phyloP scores from a whole-genome alignment of 495 filamentous ascomycete genomes.

The Podospora australis region DNA sequence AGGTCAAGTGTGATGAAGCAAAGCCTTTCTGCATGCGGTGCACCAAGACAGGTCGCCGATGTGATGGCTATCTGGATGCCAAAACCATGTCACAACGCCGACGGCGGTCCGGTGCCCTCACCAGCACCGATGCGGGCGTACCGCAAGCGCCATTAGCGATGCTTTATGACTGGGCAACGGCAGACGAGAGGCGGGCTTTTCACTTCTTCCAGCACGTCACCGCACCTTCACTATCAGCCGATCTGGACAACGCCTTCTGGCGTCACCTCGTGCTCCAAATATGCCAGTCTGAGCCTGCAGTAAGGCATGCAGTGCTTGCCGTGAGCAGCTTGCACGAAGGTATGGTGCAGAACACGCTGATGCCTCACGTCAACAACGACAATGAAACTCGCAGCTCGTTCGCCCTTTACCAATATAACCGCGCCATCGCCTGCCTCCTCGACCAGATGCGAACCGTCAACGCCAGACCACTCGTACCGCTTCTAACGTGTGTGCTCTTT shows the following conservation, averaged over 20 bases:
- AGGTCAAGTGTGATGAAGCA: constrained; percentile 41
- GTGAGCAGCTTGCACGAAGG: constrained; percentile 50
- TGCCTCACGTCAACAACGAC: constrained; percentile 23
- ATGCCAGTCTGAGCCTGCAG: constrained; percentile 49
- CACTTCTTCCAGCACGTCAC: constrained; percentile 47
- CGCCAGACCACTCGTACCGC: constrained; percentile 38
- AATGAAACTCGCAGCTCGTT: constrained; percentile 27
- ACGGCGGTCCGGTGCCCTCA: constrained; percentile 16
- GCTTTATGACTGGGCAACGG: constrained; percentile 26
- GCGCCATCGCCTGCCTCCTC: constrained; percentile 42
- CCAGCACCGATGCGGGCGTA: constrained; percentile 1
- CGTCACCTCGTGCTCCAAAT: constrained; percentile 49
- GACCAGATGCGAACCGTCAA: constrained; percentile 33
- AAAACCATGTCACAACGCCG: constrained; percentile 24
- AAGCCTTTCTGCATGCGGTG: constrained; percentile 39
- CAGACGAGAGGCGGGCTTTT: constrained; percentile 38
- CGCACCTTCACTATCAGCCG: constrained; percentile 42
- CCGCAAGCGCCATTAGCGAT: constrained; percentile 14
- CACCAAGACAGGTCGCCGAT: constrained; percentile 39
- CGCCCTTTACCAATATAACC: constrained; percentile 49
- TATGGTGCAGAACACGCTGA: constrained; percentile 20
- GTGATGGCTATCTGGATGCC: constrained; percentile 37
- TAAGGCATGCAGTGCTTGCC: constrained; percentile 53
- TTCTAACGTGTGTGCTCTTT: constrained; percentile 52
- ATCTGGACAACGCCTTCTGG: constrained; percentile 51